Conservation (phyloP, 2,329 filamentous ascomycete species). For the Mycogone perniciosa region DNA sequence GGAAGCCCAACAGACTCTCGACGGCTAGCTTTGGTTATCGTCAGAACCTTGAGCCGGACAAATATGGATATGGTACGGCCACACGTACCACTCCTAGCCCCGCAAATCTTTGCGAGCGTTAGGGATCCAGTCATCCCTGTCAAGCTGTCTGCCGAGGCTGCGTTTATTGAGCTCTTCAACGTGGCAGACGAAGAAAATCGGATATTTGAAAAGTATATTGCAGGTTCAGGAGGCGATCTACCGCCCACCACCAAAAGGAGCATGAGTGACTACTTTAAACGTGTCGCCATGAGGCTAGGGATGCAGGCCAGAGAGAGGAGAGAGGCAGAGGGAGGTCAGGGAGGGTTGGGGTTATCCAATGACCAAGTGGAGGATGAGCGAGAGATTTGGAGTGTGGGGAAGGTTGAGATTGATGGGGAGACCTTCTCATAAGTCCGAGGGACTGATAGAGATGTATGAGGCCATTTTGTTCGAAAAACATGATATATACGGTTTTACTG, state of each 20-base stretch:
- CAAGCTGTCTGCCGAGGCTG: constrained; percentile 89
- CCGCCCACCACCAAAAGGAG: constrained; percentile 71
- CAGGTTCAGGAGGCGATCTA: constrained; percentile 58
- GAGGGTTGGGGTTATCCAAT: constrained; percentile 76
- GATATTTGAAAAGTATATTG: constrained; percentile 88
- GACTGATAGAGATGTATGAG: too few species aligned
- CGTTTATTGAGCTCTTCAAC: constrained; percentile 84
- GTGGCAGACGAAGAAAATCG: constrained; percentile 81
- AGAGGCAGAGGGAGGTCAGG: constrained; percentile 85
- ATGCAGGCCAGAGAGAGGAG: constrained; percentile 80
- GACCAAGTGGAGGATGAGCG: constrained; percentile 92
- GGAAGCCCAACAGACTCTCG: constrained; percentile 77
- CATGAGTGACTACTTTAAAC: constrained; percentile 96
- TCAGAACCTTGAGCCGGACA: constrained; percentile 75
- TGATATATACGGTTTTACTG: too few species aligned
- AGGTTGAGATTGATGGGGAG: constrained; percentile 70
- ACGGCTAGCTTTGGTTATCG: constrained; percentile 76
- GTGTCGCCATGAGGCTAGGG: constrained; percentile 79
- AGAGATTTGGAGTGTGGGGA: constrained; percentile 93
- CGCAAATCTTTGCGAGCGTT: constrained; percentile 81
- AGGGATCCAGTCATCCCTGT: constrained; percentile 89
- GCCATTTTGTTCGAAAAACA: too few species aligned
- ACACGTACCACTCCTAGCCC: constrained; percentile 72
- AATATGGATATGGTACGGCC: constrained; percentile 76
- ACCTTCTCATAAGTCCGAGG: constrained; percentile 34